Evolutionary conservation across 495 filamentous ascomycete genomes (phyloP).

Genomic region (Xylaria bambusicola): DNA sequence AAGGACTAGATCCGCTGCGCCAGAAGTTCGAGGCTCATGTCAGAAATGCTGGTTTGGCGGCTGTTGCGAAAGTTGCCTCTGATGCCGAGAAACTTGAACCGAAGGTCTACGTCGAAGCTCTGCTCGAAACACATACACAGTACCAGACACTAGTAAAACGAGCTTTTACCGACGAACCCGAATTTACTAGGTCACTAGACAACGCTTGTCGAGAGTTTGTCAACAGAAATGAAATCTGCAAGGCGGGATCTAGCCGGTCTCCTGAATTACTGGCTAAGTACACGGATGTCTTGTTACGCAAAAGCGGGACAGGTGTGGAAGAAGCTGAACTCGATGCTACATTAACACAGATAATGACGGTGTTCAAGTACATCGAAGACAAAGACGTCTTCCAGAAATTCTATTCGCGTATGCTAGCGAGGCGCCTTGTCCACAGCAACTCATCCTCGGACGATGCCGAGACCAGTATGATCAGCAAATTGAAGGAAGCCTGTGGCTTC

Average conservation of each 20-base stretch:
- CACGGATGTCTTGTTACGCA: conserved; percentile 90
- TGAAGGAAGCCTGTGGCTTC: conserved; percentile 97
- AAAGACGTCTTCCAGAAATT: conserved; percentile 99
- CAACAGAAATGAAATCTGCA: conserved; percentile 94
- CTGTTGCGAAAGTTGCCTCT: conserved; percentile 86
- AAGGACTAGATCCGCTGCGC: conserved; percentile 88
- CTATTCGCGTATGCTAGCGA: conserved; percentile 94
- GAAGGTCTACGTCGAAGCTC: conserved; percentile 92
- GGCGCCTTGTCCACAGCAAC: conserved; percentile 89
- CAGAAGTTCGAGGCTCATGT: conserved; percentile 91
- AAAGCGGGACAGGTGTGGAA: conserved; percentile 86
- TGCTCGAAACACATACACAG: conserved; percentile 90
- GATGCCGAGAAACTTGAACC: conserved; percentile 92
- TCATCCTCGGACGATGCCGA: conserved; percentile 97
- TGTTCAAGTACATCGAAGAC: conserved; percentile 99
- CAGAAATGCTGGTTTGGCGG: conserved; percentile 79
- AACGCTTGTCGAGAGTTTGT: conserved; percentile 98
- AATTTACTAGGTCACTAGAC: conserved; percentile 94
- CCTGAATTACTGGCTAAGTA: conserved; percentile 95
- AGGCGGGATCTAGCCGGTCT: conserved; percentile 85
- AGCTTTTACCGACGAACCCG: conserved; percentile 92
- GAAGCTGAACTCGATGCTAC: conserved; percentile 91
- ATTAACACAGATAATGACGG: conserved; percentile 95
- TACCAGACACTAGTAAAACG: conserved; percentile 89
- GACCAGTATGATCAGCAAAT: conserved; percentile 98